Base-by-base conservation (phyloP, 2,329 filamentous ascomycete genomes). In the Colletotrichum lupini region DNA sequence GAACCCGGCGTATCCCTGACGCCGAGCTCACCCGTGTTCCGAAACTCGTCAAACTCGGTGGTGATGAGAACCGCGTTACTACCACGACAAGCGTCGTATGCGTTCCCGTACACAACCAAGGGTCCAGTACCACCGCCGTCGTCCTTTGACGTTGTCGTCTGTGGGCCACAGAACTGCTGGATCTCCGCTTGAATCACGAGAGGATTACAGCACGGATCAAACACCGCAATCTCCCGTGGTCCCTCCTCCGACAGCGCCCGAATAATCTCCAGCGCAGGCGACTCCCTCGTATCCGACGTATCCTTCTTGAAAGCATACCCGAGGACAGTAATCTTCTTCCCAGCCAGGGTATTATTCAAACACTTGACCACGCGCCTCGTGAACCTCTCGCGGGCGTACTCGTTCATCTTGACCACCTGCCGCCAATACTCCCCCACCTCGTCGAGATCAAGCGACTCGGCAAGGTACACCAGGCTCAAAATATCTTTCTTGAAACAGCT, bases 401-500 rank as follows among this genome's bases (percentile, higher is more conserved):
- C 92, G 82, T 95, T 95, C 86, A 95, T 93, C 77, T 87, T 88
- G 74, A 94, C 88, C 5, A 95, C 92, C 73, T 91, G 88, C 69
- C 87, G 86, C 93, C 93, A 95, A 83, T 95, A 95, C 75, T 91
- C 88, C 26, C 90, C 92, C 0, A 95, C 93, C 78, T 95, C 92
- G 3, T 88, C 86, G 11, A 95, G 85, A 59, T 91, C 89, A 68
- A 95, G 85, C 2, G 88, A 90, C 77, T 94, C 91, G 22, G 93
- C 91, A 22, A 95, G 86, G 81, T 95, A 95, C n/a, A 92, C 89
- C 55, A 96, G 83, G 80, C 89, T 93, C 60, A 94, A 85, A 46
- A 95, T 89, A 79, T 95, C 94, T 82, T 95, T 96, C 81, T 92
- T 91, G 86, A 96, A 95, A 82, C 94, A 96, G 75, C 91, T 93